Conservation (phyloP, 768 basidiomycete genomes). For the Suillus discolor region DNA sequence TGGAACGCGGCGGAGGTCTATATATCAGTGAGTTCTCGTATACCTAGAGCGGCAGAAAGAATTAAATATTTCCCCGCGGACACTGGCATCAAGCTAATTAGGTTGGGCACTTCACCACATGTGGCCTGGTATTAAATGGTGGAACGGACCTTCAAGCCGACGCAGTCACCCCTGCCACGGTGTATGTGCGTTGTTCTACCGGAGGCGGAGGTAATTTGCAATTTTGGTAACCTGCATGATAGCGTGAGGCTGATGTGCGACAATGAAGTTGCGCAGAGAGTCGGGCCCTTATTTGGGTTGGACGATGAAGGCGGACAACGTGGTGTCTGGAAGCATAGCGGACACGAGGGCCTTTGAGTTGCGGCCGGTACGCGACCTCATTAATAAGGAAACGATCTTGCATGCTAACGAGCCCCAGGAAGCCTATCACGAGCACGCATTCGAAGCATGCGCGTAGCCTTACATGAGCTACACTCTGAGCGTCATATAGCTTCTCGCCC, state of each 20-base stretch:
- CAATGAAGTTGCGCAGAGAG: slow-evolving; percentile 42
- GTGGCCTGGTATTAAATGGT: slow-evolving; percentile 32
- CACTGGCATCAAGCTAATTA: slow-evolving; percentile 46
- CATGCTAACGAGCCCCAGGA: slow-evolving; percentile 16
- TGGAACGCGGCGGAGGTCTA: slow-evolving; percentile 37
- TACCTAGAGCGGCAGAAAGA: background rate
- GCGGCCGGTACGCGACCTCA: slow-evolving; percentile 20
- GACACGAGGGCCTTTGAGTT: slow-evolving; percentile 39
- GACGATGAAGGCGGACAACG: slow-evolving; percentile 65
- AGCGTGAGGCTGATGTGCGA: slow-evolving; percentile 49
- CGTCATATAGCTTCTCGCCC: slow-evolving; percentile 1
- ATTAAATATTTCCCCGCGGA: slow-evolving; percentile 21
- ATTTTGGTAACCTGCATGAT: slow-evolving; percentile 46
- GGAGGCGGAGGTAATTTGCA: slow-evolving; percentile 20
- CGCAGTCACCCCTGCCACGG: slow-evolving; percentile 36
- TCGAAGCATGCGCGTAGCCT: slow-evolving; percentile 33
- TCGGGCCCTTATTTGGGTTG: slow-evolving; percentile 65
- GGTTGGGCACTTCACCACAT: slow-evolving; percentile 29
- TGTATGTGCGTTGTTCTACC: slow-evolving; percentile 21
- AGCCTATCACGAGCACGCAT: slow-evolving; percentile 25
- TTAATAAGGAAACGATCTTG: background rate
- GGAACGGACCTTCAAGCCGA: slow-evolving; percentile 30
- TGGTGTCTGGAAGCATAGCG: slow-evolving; percentile 38
- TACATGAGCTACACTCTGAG: slow-evolving; percentile 21
- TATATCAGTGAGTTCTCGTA: slow-evolving; percentile 37